phyloP scores from a whole-genome alignment of 306 rosid species.

The Luffa aegyptiaca region DNA sequence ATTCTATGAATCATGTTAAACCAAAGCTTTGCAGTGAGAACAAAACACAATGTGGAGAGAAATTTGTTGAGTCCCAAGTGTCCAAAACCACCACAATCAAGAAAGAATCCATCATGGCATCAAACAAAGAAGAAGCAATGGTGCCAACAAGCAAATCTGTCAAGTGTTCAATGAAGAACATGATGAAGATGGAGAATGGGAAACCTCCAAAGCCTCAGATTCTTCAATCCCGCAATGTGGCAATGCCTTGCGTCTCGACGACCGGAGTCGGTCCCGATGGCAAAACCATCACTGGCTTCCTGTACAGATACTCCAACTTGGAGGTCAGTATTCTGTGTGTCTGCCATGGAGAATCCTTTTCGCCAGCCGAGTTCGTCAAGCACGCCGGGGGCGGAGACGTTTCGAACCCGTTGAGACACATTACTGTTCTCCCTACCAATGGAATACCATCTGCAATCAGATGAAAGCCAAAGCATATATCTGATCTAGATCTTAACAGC shows the following conservation, averaged over 20 bases:
- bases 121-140: background rate
- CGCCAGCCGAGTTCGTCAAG: conserved; percentile 79
- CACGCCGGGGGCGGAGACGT: conserved; percentile 77
- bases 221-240: background rate
- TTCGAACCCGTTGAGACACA: conserved; percentile 55
- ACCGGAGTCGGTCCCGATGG: conserved; percentile 65
- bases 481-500: background rate
- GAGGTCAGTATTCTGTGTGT: conserved; percentile 74
- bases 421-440: conserved; percentile 50
- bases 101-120: conserved; percentile 2
- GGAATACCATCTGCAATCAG: background rate
- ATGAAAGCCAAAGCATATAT: background rate
- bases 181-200: conserved; percentile 9
- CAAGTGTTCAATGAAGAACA: conserved; percentile 2
- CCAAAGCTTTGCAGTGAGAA: background rate
- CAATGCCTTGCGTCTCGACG: conserved; percentile 66
- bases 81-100: conserved; percentile 5
- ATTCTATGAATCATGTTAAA: background rate
- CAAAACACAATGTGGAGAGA: background rate
- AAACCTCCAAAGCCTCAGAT: conserved; percentile 32
- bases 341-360: conserved; percentile 79
- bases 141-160: conserved; percentile 3
- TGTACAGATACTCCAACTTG: conserved; percentile 41
- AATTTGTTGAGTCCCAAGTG: background rate
- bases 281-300: conserved; percentile 48